Percentiles rank a stretch among this genome's conserved stretches.
These are phyloP conservation scores for Candida koratica DNA, from an alignment of 805 yeast genomes.

Conservation along the genomic window DNA sequence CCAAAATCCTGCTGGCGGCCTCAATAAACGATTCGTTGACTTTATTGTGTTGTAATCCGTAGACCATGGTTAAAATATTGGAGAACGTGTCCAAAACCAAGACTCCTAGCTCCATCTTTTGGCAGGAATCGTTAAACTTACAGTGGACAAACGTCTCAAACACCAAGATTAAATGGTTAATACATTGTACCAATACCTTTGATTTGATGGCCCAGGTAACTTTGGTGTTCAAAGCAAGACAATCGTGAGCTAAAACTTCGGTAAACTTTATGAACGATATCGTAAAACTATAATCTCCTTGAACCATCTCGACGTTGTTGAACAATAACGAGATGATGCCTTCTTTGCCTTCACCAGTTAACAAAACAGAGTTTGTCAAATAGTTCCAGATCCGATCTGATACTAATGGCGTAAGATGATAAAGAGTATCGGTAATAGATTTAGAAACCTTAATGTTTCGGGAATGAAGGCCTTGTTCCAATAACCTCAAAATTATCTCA, in stretches of 20 bases:
- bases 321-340: conserved; percentile 60
- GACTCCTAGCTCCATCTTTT: conserved; percentile 60
- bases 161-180: conserved; percentile 56
- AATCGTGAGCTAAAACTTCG: conserved; percentile 48
- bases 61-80: conserved; percentile 49
- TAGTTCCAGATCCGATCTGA: conserved; percentile 79
- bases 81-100: conserved; percentile 52
- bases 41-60: conserved; percentile 37
- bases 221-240: conserved; percentile 24
- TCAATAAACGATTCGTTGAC: conserved; percentile 47
- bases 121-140: conserved; percentile 54
- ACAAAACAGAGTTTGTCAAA: conserved; percentile 59
- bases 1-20: conserved; percentile 49
- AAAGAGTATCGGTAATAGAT: conserved; percentile 47
- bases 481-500: conserved; percentile 59
- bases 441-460: conserved; percentile 46
- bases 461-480: conserved; percentile 62
- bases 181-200: conserved; percentile 52
- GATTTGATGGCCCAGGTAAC: conserved; percentile 15
- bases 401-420: conserved; percentile 43
- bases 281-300: conserved; percentile 64
- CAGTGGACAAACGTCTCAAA: conserved; percentile 74
- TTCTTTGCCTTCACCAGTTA: conserved; percentile 57
- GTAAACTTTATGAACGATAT: conserved; percentile 54
- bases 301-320: conserved; percentile 69